phyloP scores from a whole-genome alignment of 2,329 filamentous ascomycete genomes.

The Fusarium incarnatum region DNA sequence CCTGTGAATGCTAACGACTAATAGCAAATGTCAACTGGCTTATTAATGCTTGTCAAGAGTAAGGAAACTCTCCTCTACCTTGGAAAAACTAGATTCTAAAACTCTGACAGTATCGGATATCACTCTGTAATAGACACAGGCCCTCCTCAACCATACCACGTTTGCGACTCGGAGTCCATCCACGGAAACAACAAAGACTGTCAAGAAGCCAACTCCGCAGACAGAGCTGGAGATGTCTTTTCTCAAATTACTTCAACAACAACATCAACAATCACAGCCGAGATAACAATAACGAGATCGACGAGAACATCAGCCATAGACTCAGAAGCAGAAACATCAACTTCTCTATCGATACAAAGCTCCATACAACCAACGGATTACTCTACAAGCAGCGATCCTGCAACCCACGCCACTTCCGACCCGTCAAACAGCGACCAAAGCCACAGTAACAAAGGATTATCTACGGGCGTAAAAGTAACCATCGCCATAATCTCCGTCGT shows the following conservation, averaged over 20 bases:
- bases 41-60: slow-evolving; percentile 65
- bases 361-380: slow-evolving; percentile 32
- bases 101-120: slow-evolving; percentile 42
- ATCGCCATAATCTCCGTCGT: slow-evolving; percentile 58
- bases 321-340: slow-evolving; percentile 3
- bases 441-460: slow-evolving; percentile 42
- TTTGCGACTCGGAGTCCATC: slow-evolving; percentile 35
- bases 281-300: not conserved
- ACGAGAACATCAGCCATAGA: not conserved
- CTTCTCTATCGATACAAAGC: slow-evolving; percentile 1
- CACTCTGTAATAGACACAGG: slow-evolving; percentile 44
- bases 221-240: slow-evolving; percentile 1
- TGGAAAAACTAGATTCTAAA: slow-evolving; percentile 9
- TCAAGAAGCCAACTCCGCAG: slow-evolving; percentile 6
- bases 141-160: slow-evolving; percentile 42
- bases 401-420: slow-evolving; percentile 28
- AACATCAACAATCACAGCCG: not conserved
- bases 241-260: not conserved
- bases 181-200: slow-evolving; percentile 26
- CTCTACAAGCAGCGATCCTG: slow-evolving; percentile 35
- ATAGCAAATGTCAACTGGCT: slow-evolving; percentile 64
- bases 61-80: slow-evolving; percentile 38
- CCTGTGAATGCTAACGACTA: slow-evolving; percentile 21
- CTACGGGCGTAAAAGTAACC: slow-evolving; percentile 57
- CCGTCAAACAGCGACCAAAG: slow-evolving; percentile 15